These are phyloP conservation scores for Coccomyxa sp. DNA, from an alignment of 139 green algal genomes.

Conservation along the genomic window DNA sequence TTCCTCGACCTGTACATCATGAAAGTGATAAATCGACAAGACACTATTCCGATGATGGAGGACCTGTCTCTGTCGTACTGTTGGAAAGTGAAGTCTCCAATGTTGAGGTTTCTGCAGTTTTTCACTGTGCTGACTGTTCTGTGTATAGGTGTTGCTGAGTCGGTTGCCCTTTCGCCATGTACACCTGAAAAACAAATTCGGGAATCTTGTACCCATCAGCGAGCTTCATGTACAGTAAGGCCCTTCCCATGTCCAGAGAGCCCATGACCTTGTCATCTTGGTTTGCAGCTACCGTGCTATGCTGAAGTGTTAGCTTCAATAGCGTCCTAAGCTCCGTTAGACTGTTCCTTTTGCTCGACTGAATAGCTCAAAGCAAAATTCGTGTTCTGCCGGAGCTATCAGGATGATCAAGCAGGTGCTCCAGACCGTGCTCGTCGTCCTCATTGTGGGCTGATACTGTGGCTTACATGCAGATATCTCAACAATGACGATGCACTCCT, in stretches of 20 bases:
- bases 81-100: no score
- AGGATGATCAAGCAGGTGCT: no score
- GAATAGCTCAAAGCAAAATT: background rate
- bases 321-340: background rate
- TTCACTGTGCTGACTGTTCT: no score
- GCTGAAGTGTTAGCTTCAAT: background rate
- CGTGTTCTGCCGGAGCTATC: background rate
- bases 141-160: constrained; percentile 52
- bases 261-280: background rate
- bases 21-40: no score
- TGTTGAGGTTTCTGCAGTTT: no score
- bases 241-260: background rate
- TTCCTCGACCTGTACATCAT: no score
- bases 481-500: constrained; percentile 43
- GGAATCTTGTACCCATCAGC: constrained; percentile 37
- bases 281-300: background rate
- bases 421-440: no score
- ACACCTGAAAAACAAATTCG: constrained; percentile 65
- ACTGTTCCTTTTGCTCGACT: background rate
- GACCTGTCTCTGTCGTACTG: no score
- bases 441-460: background rate
- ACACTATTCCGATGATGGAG: no score
- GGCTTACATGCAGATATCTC: constrained; percentile 49
- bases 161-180: constrained; percentile 53
- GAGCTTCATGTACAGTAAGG: constrained; percentile 56